A percentile compares a stretch with the other conserved stretches of the same genome.
These are phyloP conservation scores for Moniliophthora roreri DNA, from an alignment of 1,284 basidiomycete species.

Conservation along the genomic window DNA sequence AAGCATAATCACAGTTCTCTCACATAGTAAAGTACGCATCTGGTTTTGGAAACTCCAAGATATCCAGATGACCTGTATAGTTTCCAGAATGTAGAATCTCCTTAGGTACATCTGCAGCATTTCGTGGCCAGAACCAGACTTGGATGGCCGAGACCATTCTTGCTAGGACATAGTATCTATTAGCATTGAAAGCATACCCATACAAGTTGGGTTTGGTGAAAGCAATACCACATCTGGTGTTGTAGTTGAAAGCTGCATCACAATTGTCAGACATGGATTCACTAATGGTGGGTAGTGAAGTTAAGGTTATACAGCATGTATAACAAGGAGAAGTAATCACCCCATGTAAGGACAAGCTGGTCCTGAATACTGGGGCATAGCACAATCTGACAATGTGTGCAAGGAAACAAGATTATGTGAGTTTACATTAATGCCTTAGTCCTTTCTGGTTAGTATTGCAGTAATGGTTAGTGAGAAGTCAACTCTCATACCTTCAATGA, in stretches of 20 bases:
- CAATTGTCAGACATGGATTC: constrained; percentile 42
- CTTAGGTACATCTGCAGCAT: constrained; percentile 36
- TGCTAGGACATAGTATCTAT: constrained; percentile 48
- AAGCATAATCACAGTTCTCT: constrained; percentile 37
- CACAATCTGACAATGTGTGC: constrained; percentile 51
- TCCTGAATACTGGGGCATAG: constrained; percentile 33
- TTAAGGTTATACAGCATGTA: no score
- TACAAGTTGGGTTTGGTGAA: constrained; percentile 45
- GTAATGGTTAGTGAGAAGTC: background rate
- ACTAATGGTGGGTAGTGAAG: constrained; percentile 21
- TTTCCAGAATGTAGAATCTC: constrained; percentile 28
- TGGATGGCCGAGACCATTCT: constrained; percentile 33
- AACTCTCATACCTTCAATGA: constrained; percentile 42
- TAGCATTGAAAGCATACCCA: constrained; percentile 49
- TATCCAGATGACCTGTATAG: constrained; percentile 25
- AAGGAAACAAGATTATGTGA: constrained; percentile 48
- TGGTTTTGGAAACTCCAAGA: constrained; percentile 43
- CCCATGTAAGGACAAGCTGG: constrained; percentile 34
- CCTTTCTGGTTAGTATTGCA: background rate
- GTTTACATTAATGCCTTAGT: constrained; percentile 44
- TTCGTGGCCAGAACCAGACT: constrained; percentile 57
- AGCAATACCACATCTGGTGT: constrained; percentile 62
- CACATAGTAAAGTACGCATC: constrained; percentile 48
- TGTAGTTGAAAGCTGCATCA: constrained; percentile 47
- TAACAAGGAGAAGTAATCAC: constrained; percentile 25